A percentile compares a stretch with the other conserved stretches of the same genome.
phyloP scores from a whole-genome alignment of 345 rosid genomes.

The Moringa oleifera region DNA sequence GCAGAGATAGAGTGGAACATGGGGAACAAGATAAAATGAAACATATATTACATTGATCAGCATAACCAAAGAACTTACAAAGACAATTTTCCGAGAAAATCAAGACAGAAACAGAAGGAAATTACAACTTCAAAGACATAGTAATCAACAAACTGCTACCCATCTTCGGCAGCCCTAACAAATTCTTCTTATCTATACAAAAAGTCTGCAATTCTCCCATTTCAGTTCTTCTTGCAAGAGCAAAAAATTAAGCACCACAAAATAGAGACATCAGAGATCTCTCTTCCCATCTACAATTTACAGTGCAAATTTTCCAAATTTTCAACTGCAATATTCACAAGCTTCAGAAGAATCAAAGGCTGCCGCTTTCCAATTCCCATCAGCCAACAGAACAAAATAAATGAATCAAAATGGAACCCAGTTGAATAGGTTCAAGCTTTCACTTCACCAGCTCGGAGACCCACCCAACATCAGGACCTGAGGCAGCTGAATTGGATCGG shows the following conservation, averaged over 20 bases:
- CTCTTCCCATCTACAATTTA: constrained; percentile 24
- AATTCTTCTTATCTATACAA: constrained; percentile 23
- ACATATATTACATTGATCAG: constrained; percentile 17
- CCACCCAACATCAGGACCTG: constrained; percentile 42
- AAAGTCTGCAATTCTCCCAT: not conserved
- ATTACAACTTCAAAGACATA: constrained; percentile 12
- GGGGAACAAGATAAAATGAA: not conserved
- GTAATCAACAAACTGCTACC: constrained; percentile 22
- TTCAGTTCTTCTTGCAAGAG: not conserved
- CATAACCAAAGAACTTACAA: constrained; percentile 6
- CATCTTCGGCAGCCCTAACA: constrained; percentile 22
- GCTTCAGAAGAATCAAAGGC: constrained; percentile 21
- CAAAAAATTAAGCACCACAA: constrained; percentile 27
- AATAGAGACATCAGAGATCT: constrained; percentile 21
- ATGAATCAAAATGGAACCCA: constrained; percentile 7
- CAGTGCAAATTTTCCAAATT: constrained; percentile 15
- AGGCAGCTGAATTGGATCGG: constrained; percentile 16
- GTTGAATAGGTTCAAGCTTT: constrained; percentile 3
- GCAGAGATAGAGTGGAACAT: too few relatives aligned
- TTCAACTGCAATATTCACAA: constrained; percentile 24
- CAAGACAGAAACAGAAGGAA: too few relatives aligned
- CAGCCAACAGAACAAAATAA: constrained; percentile 1
- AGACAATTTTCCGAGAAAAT: constrained; percentile 1
- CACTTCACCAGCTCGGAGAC: constrained; percentile 39
- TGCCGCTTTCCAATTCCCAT: constrained; percentile 12